Conservation (phyloP, 495 filamentous ascomycete species). For the Trichoderma gamsii region DNA sequence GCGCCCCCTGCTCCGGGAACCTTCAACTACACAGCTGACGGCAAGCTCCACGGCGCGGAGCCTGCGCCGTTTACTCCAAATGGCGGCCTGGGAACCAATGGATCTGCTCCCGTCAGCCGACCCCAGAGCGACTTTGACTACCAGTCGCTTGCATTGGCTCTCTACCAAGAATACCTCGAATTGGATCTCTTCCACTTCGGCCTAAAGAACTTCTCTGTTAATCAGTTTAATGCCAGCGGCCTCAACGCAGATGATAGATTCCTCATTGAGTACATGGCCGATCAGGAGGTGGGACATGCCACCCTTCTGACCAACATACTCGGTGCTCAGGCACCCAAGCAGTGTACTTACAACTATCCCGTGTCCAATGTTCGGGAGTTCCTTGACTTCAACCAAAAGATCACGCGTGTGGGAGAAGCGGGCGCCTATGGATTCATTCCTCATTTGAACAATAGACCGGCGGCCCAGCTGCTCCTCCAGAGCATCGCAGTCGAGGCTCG, state of each 20-base stretch:
- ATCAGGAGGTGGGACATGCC: conserved; percentile 78
- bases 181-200: conserved; percentile 82
- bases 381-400: conserved; percentile 79
- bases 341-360: conserved; percentile 81
- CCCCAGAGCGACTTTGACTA: conserved; percentile 69
- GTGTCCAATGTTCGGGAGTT: conserved; percentile 71
- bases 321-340: conserved; percentile 61
- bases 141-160: conserved; percentile 59
- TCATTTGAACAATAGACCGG: conserved; percentile 73
- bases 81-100: conserved; percentile 78
- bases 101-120: conserved; percentile 64
- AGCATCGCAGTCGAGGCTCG: conserved; percentile 79
- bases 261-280: conserved; percentile 76
- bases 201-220: conserved; percentile 59
- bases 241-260: conserved; percentile 61
- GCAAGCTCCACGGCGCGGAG: conserved; percentile 56
- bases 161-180: conserved; percentile 86
- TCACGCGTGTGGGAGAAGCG: conserved; percentile 76
- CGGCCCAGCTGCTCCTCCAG: conserved; percentile 64
- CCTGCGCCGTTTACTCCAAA: conserved; percentile 69
- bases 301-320: conserved; percentile 78
- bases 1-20: conserved; percentile 44
- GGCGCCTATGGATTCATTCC: conserved; percentile 81
- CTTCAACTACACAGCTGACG: conserved; percentile 62
- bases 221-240: conserved; percentile 65